Conservation (phyloP, 2,329 filamentous ascomycete species). For the Sporothrix pseudoabietina region DNA sequence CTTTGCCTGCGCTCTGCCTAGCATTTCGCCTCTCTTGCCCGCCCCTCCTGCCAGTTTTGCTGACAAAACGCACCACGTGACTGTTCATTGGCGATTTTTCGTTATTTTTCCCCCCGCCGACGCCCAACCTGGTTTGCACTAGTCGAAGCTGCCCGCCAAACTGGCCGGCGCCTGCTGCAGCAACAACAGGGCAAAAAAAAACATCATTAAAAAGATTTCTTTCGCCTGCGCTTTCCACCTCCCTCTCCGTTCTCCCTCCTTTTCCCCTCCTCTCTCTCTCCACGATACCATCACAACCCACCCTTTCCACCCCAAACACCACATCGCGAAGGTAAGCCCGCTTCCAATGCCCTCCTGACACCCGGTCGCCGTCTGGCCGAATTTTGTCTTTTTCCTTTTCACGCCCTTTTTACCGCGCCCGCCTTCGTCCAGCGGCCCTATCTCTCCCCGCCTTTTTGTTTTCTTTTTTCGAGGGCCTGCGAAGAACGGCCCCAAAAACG, state of each 20-base stretch:
- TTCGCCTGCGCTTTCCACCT: conserved; percentile 24
- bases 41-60: conserved; percentile 5
- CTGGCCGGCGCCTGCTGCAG: conserved; percentile 31
- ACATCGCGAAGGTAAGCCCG: conserved; percentile 32
- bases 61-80: conserved; percentile 31
- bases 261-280: conserved; percentile 24
- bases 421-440: background rate
- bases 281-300: conserved; percentile 27
- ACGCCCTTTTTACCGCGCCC: conserved; percentile 4
- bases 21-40: conserved; percentile 8
- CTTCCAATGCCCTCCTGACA: background rate
- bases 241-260: conserved; percentile 17
- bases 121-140: conserved; percentile 33
- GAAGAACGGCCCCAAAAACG: background rate
- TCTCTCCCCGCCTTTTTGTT: conserved; percentile 29
- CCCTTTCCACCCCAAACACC: conserved; percentile 22
- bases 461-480: conserved; percentile 2
- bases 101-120: conserved; percentile 26
- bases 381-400: background rate
- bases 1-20: conserved; percentile 3
- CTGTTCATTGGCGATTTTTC: background rate
- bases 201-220: conserved; percentile 36
- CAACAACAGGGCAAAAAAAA: conserved; percentile 33
- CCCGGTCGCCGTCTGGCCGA: background rate
- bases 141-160: conserved; percentile 28